phyloP scores from a whole-genome alignment of 331 rosid species.

The Erythrophleum ivorense region DNA sequence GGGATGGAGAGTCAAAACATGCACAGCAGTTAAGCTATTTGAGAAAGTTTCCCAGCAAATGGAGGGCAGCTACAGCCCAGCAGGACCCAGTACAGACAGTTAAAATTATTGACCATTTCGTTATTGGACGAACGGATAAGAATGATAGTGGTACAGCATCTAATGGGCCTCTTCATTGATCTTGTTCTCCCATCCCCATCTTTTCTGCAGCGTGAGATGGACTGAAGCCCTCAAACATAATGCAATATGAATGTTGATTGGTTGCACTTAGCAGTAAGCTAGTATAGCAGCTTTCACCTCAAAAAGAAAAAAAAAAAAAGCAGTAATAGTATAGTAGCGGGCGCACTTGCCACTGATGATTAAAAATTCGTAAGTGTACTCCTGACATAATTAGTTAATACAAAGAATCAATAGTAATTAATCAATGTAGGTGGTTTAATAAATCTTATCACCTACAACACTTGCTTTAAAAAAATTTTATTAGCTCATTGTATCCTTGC shows the following conservation, averaged over 20 bases:
- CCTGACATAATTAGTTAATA: background rate
- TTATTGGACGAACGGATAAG: slow-evolving; percentile 57
- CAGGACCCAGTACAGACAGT: slow-evolving; percentile 85
- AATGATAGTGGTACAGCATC: slow-evolving; percentile 35
- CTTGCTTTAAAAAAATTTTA: background rate
- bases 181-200: slow-evolving; percentile 36
- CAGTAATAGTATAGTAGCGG: background rate
- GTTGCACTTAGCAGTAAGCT: background rate
- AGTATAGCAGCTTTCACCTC: background rate
- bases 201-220: background rate
- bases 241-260: background rate
- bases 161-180: slow-evolving; percentile 64
- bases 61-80: slow-evolving; percentile 63
- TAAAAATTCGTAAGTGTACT: background rate
- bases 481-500: too few relatives aligned
- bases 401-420: background rate
- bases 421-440: background rate
- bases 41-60: slow-evolving; percentile 58
- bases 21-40: slow-evolving; percentile 44
- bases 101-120: slow-evolving; percentile 85
- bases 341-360: background rate
- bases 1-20: slow-evolving; percentile 47
- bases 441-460: background rate
- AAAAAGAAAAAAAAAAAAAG: background rate
- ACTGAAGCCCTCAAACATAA: slow-evolving; percentile 1